phyloP scores from a whole-genome alignment of 345 rosid genomes.

The Salix caprea region DNA sequence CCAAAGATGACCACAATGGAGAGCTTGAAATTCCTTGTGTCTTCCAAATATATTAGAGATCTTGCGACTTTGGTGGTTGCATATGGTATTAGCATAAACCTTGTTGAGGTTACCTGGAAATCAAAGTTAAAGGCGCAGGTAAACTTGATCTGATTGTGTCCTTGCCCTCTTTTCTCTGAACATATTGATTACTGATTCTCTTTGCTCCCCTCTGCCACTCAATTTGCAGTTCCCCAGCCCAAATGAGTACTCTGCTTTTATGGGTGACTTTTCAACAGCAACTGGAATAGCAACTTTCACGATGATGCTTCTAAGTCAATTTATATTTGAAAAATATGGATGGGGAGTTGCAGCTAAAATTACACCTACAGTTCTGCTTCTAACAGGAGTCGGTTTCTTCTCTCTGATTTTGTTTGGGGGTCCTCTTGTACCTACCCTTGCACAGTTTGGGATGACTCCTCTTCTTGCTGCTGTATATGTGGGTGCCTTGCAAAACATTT shows the following conservation, averaged over 20 bases:
- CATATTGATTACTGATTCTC: slow-evolving; percentile 1
- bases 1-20: slow-evolving; percentile 93
- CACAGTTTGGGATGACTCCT: slow-evolving; percentile 84
- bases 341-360: slow-evolving; percentile 97
- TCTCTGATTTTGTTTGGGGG: slow-evolving; percentile 72
- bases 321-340: slow-evolving; percentile 73
- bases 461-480: slow-evolving; percentile 95
- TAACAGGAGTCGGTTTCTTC: slow-evolving; percentile 92
- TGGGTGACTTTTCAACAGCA: slow-evolving; percentile 96
- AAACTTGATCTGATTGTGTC: slow-evolving; percentile 8
- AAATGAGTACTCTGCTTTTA: slow-evolving; percentile 90
- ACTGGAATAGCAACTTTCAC: slow-evolving; percentile 87
- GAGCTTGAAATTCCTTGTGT: slow-evolving; percentile 92
- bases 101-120: slow-evolving; percentile 98
- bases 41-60: slow-evolving; percentile 84
- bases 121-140: slow-evolving; percentile 99
- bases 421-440: slow-evolving; percentile 65
- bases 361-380: slow-evolving; percentile 81
- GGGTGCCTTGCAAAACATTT: slow-evolving; percentile 96
- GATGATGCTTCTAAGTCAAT: slow-evolving; percentile 95
- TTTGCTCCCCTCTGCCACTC: not conserved
- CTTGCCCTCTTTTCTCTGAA: not conserved
- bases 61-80: slow-evolving; percentile 97
- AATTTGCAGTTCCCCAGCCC: slow-evolving; percentile 85
- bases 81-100: slow-evolving; percentile 95